Evolutionary conservation across 2,329 filamentous ascomycete species (phyloP), one percentile per base, ranked within the genome.

Genomic region (Seiridium cupressi): DNA sequence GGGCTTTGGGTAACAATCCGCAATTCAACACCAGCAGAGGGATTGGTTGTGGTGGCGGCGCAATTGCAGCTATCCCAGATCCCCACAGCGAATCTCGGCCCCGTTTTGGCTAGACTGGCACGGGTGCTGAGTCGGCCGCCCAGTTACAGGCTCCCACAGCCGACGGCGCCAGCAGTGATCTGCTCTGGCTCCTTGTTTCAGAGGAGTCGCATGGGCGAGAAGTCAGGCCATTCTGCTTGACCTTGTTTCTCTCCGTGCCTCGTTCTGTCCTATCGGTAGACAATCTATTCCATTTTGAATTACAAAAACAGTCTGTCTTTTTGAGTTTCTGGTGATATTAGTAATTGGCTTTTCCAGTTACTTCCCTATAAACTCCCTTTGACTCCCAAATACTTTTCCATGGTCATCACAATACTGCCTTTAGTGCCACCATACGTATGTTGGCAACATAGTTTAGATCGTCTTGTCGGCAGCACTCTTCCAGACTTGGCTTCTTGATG

Each of bases 201-300:
- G 26, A 44, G 13, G 10, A 57, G 54, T 57, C 54, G 54, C 54
- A 57, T 57, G 54, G 54, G 54, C 26, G 13, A 47, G 42, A 57
- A 57, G 44, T 57, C 54, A 57, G 54, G 42, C 54, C 54, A 57
- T 48, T 57, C 47, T 53, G 49, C 34, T 53, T 32, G 49, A 53
- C 49, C 2, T 36, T 13, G 32, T 36, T 5, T 35, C 9, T 34
- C 32, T 18, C 9, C 49, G 35, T 53, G 32, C 9, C 32, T 53
- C 9, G 32, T 51, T 5, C 35, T 38, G 13, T 35, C 10, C 32
- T 10, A 35, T 35, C 13, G 13, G 13, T 42, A 1, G 38, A 42
- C 7, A 13, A 8, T 42, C 38, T 42, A 13, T 42, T 26, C 18
- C 18, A 26, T 26, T 26, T 26, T 26, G 18, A 26, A 26, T 26